These are phyloP conservation scores for Coemansia sp. DNA, from an alignment of 192 early-diverging fungal genomes.

Conservation along the genomic window DNA sequence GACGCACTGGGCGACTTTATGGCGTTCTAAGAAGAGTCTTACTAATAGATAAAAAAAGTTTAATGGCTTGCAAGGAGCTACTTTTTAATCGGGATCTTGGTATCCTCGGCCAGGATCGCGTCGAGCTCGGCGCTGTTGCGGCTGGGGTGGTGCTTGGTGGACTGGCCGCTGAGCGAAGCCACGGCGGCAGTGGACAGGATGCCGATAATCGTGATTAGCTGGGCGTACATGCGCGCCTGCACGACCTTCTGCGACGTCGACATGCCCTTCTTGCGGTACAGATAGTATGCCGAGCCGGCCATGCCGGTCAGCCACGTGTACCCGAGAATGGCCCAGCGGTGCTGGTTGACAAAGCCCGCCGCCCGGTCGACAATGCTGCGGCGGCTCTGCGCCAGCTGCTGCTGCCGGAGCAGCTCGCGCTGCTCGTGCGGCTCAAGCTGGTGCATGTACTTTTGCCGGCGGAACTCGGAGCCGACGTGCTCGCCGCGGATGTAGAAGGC, in stretches of 20 bases:
- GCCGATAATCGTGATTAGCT: slow-evolving; percentile 59
- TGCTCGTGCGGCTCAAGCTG: slow-evolving; percentile 20
- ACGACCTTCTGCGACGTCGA: slow-evolving; percentile 60
- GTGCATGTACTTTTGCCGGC: slow-evolving; percentile 24
- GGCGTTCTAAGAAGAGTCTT: too few relatives aligned
- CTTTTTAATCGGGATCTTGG: slow-evolving; percentile 7
- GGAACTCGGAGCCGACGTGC: slow-evolving; percentile 37
- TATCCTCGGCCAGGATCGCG: slow-evolving; percentile 34
- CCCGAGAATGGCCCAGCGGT: slow-evolving; percentile 52
- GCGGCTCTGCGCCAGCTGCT: slow-evolving; percentile 9
- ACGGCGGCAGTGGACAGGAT: slow-evolving; percentile 60
- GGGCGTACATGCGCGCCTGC: slow-evolving; percentile 71
- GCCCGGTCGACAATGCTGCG: slow-evolving; percentile 11
- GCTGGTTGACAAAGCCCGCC: slow-evolving; percentile 26
- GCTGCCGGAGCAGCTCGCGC: slow-evolving; percentile 9
- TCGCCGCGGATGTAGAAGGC: slow-evolving; percentile 50
- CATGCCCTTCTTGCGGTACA: slow-evolving; percentile 53
- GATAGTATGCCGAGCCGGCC: slow-evolving; percentile 26
- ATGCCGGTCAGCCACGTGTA: slow-evolving; percentile 51
- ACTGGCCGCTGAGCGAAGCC: slow-evolving; percentile 35
- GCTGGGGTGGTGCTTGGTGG: slow-evolving; percentile 10
- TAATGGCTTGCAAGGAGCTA: neutral
- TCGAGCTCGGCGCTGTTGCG: slow-evolving; percentile 43
- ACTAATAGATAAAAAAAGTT: too few relatives aligned
- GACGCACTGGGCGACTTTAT: slow-evolving; percentile 49